Evolutionary conservation across 2,329 filamentous ascomycete genomes (phyloP), one percentile per base, ranked within the genome.

Genomic region (Monosporascus sp.): DNA sequence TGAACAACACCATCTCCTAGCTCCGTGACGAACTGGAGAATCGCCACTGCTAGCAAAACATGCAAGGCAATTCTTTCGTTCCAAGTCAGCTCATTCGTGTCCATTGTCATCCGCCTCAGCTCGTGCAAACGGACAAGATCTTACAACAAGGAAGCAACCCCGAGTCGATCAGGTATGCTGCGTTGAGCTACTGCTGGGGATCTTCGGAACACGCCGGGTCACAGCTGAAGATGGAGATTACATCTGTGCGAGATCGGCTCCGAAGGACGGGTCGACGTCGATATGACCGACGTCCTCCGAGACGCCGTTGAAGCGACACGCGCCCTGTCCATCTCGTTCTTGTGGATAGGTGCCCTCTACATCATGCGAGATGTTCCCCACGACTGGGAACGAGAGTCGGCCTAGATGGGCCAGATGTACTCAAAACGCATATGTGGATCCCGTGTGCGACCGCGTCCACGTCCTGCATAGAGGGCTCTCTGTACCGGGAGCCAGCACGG

Each of bases 131-230:
- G 14, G 20, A 2, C 17, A 22, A 34, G 34, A 14, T n/a, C 9
- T n/a, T 22, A 24, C 19, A 34, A 9, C 19, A 9, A 43, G 31
- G 22, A 40, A 11, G 11, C 14, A n/a, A n/a, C 7, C 17, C 5
- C 11, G 9, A 20, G 22, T 8, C 24, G 8, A 20, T 22, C 3
- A 36, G 22, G 17, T 54, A 54, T 47, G 49, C 48, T 9, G 49
- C 52, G 16, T 37, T 52, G 14, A 54, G 49, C 40, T 54, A 54
- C 40, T 54, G 52, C 24, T 54, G 52, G 52, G 46, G 52, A 4
- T 43, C 46, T 17, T 49, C 46, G 31, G 52, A 52, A 36, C n/a
- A 54, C 24, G 46, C 52, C 17, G 34, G 2, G 24, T 27, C n/a
- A 19, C 49, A 54, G 22, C 31, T 54, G n/a, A 54, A 49, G 20